Percentiles rank a stretch among this genome's conserved stretches.
Conservation (phyloP, 2,329 filamentous ascomycete genomes). For the Fusarium sp. region DNA sequence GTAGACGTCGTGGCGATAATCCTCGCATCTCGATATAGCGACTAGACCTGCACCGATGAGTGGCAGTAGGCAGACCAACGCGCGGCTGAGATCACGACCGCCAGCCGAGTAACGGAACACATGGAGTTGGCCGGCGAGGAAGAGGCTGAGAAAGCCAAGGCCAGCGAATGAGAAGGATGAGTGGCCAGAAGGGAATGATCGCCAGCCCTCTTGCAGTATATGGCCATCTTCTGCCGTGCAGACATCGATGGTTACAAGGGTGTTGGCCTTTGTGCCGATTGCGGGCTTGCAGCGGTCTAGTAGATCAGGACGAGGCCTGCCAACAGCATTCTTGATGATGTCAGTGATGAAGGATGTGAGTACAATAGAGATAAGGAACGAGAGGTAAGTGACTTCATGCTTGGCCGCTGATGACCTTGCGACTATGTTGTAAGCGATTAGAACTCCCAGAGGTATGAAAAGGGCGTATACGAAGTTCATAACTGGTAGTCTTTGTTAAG, state of each 20-base stretch:
- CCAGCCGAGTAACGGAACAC: constrained; percentile 60
- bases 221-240: constrained; percentile 78
- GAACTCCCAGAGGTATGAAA: constrained; percentile 72
- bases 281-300: constrained; percentile 82
- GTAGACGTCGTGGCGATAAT: constrained; percentile 77
- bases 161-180: constrained; percentile 82
- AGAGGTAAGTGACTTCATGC: constrained; percentile 84
- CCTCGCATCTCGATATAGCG: constrained; percentile 74
- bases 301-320: constrained; percentile 72
- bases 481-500: constrained; percentile 49
- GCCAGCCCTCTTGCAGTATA: constrained; percentile 82
- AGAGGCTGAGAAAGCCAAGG: constrained; percentile 77
- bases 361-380: constrained; percentile 79
- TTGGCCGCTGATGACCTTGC: constrained; percentile 76
- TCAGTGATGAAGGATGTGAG: constrained; percentile 88
- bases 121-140: constrained; percentile 73
- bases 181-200: constrained; percentile 84
- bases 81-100: constrained; percentile 63
- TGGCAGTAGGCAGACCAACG: constrained; percentile 66
- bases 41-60: constrained; percentile 73
- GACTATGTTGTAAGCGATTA: constrained; percentile 72
- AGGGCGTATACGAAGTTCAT: constrained; percentile 85
- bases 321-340: constrained; percentile 88
- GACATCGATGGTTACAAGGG: constrained; percentile 71
- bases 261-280: constrained; percentile 56